Evolutionary conservation across 1,284 basidiomycete species (phyloP), one percentile per base, ranked within the genome.

Genomic region (Malassezia vespertilionis): DNA sequence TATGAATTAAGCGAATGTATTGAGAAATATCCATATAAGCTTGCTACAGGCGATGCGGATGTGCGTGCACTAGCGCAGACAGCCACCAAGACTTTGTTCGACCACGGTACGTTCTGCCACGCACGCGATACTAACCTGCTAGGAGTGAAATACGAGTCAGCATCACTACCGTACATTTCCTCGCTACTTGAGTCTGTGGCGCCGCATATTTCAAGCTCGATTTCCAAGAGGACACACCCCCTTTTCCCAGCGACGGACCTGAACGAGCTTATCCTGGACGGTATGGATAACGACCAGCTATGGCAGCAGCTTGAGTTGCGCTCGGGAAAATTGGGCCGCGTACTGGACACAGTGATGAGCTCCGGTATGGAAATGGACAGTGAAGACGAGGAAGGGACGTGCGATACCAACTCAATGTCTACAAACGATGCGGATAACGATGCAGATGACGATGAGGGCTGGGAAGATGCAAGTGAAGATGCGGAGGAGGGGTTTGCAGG

Each of bases 201-300:
- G 15, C 42, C 42, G 15, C 36, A 27, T 1, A 44, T 31, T 32
- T 51, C 32, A 58, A 63, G 53, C 56, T 58, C 40, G 54, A 64
- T 36, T 58, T 57, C 12, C 21, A 47, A 37, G 39, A 69, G 33
- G 65, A 30, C 14, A 33, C 46, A 66, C 65, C 31, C 65, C n/a
- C 59, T 75, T 15, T 76, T 86, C 39, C 73, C 78, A 33, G 75
- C 76, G 37, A 91, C 89, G 0, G 86, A 87, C 4, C 73, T 95
- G 3, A 73, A 78, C 2, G 78, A 79, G 40, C 78, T 96, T 17
- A 83, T 82, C 51, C 76, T 81, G 10, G 80, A 86, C n/a, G 82
- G 78, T n/a, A 82, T 93, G 79, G 81, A 82, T 58, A 77, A 80
- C 18, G 84, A 86, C 48, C 89, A 93, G 71, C 75, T 96, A 21